Conservation (phyloP, 345 rosid genomes). For the Eucalyptus tenuipes region DNA sequence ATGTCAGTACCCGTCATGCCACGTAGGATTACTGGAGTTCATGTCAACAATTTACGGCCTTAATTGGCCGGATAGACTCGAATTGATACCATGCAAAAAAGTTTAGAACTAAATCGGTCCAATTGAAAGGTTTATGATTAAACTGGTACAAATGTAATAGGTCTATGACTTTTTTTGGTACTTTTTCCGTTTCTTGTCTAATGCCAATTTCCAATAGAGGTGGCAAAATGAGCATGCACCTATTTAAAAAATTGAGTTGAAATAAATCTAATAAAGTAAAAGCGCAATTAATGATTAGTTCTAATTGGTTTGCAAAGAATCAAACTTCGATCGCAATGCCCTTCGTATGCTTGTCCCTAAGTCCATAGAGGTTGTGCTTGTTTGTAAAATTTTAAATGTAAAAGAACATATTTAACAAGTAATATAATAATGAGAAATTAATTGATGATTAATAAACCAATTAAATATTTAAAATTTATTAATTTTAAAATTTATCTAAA, state of each 20-base stretch:
- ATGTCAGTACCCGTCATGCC: fast-evolving
- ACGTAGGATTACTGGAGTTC: too few species aligned
- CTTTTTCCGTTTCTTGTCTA: background rate
- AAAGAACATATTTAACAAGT: too few species aligned
- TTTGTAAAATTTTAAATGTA: too few species aligned
- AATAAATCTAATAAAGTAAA: background rate
- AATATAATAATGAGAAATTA: too few species aligned
- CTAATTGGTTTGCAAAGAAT: background rate
- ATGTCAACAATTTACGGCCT: too few species aligned
- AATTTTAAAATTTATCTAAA: too few species aligned
- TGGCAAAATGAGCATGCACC: background rate
- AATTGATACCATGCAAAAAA: too few species aligned
- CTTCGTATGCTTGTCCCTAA: background rate
- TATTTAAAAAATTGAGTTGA: background rate
- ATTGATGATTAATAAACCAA: too few species aligned
- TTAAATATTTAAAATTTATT: too few species aligned
- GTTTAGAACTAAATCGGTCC: fast-evolving
- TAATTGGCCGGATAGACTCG: fast-evolving
- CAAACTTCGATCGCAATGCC: background rate
- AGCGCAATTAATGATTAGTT: background rate
- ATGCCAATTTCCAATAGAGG: background rate
- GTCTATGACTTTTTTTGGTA: too few species aligned
- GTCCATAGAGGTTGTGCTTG: background rate
- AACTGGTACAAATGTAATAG: too few species aligned
- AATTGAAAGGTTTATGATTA: too few species aligned